Base-by-base conservation (phyloP, 441 rosid species). In the Arabidopsis lyrata region DNA sequence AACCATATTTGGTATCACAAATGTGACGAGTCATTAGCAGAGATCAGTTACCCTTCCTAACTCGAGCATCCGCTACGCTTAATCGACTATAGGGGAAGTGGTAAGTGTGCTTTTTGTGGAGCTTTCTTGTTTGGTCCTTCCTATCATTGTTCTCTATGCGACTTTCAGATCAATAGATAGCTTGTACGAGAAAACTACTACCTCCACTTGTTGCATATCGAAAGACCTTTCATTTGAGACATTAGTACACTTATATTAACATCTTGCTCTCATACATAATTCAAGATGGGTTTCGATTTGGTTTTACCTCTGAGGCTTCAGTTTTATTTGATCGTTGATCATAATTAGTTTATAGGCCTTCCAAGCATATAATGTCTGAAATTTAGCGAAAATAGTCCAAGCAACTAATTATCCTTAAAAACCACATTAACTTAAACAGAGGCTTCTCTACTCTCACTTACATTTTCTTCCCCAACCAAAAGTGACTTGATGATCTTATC, bases 401-500 rank as follows among this genome's bases (percentile, higher is more conserved):
- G 7, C 64, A 56, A 29, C 27, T 41, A 7, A 10, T 18, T 3
- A 31, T 68, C 5, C 53, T 42, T 36, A 42, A 15, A 42, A 67
- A 29, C 41, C 52, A 38, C 15, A 63, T 4, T 7, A 29, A 5
- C 47, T 53, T 32, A 31, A 34, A 10, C 27, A 65, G 42, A 65
- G 42, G 52, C 42, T 57, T 65, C 41, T 47, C 34, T 12, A 24
- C 59, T 55, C 31, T 44, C 31, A 34, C 32, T 54, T 32, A 12
- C 35, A 4, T 45, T 42, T 56, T 47, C 41, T 39, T 48, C 60
- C 53, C 73, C 55, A 60, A 52, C 73, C 57, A 75, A 61, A 45
- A 75, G 74, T 62, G 74, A 68, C 72, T 69, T 85, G 47, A 81
- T 14, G 31, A 86, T 77, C 34, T 78, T 74, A 73, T 88, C 85